Conservation (phyloP, 2,329 filamentous ascomycete genomes). For the Thielaviopsis euricoi region DNA sequence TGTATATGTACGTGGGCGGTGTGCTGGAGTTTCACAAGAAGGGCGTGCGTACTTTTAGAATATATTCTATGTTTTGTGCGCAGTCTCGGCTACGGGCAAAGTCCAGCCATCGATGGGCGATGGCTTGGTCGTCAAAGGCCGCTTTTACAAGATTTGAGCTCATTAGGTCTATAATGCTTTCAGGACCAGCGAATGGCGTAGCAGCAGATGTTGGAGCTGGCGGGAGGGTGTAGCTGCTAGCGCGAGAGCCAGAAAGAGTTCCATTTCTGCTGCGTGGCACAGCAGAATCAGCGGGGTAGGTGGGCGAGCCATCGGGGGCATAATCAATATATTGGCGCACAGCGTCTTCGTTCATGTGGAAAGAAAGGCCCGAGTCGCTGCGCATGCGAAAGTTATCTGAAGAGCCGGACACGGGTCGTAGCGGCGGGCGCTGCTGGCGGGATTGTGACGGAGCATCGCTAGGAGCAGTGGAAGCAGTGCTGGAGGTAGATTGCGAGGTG, state of each 20-base stretch:
- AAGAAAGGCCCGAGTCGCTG: slow-evolving; percentile 29
- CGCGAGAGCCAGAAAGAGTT: neutral
- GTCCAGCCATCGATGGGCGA: slow-evolving; percentile 17
- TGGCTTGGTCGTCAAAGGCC: neutral
- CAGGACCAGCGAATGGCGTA: neutral
- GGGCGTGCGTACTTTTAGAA: slow-evolving; percentile 26
- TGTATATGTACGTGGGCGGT: too few relatives aligned
- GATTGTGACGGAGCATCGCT: neutral
- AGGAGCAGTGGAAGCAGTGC: neutral
- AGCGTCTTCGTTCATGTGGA: slow-evolving; percentile 27
- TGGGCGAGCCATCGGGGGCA: slow-evolving; percentile 23
- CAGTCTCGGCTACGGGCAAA: slow-evolving; percentile 32
- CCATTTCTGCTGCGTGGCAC: neutral
- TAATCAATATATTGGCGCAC: slow-evolving; percentile 31
- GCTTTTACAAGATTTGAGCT: neutral
- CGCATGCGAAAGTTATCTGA: slow-evolving; percentile 18
- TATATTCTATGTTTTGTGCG: slow-evolving; percentile 34
- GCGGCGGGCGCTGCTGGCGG: neutral
- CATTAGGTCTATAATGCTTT: neutral
- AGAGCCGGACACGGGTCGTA: slow-evolving; percentile 12
- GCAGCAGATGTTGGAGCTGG: neutral
- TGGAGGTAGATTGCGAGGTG: neutral
- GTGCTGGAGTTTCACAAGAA: too few relatives aligned
- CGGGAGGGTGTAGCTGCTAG: neutral
- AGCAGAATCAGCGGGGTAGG: slow-evolving; percentile 14